Conservation (phyloP, 257 asterid species). For the Salvia hispanica region DNA sequence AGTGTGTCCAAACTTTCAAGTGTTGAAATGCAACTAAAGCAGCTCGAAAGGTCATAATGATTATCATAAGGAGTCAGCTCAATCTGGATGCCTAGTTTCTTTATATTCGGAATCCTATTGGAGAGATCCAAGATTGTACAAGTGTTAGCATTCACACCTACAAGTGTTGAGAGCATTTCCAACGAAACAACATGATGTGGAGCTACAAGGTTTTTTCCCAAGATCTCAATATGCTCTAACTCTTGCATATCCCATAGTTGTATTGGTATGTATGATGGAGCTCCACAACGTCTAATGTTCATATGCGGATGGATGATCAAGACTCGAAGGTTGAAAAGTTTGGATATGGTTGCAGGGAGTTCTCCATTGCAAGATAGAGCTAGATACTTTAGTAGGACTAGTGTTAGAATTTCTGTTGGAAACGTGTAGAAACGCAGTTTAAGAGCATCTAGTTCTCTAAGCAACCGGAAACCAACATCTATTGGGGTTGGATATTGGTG, state of each 20-base stretch:
- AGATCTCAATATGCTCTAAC: constrained; percentile 7
- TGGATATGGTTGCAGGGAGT: constrained; percentile 14
- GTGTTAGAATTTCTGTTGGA: not conserved
- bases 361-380: not conserved
- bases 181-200: not conserved
- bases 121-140: not conserved
- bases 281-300: too few species aligned
- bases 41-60: not conserved
- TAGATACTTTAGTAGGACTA: constrained; percentile 4
- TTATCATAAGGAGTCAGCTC: not conserved
- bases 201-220: not conserved
- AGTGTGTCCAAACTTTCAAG: not conserved
- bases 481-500: not conserved
- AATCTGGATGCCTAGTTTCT: not conserved
- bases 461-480: constrained; percentile 2
- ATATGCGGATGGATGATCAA: too few species aligned
- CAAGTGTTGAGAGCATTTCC: not conserved
- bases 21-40: not conserved
- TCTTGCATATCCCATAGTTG: constrained; percentile 19
- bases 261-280: not conserved
- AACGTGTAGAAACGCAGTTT: constrained; percentile 15
- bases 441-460: constrained; percentile 21
- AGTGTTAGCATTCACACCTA: not conserved
- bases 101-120: not conserved
- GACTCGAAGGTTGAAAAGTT: constrained; percentile 6